A percentile compares a stretch with the other conserved stretches of the same genome.
Conservation (phyloP, 805 yeast species). For the Metschnikowia anglica region DNA sequence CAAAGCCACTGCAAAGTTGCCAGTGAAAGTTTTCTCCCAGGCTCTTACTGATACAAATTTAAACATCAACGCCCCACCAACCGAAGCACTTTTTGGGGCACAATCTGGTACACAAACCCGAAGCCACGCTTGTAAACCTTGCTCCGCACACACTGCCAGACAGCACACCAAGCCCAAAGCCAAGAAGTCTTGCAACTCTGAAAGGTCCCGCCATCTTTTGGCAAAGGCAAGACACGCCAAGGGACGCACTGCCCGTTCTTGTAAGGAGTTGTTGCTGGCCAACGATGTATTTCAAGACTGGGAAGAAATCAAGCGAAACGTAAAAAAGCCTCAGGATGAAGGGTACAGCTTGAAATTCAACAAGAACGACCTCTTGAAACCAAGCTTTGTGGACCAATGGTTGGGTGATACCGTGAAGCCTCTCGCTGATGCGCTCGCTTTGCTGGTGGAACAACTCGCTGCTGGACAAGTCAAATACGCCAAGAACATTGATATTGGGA, state of each 20-base stretch:
- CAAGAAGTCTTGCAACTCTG: not conserved
- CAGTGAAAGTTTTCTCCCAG: not conserved
- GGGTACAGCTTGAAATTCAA: not conserved
- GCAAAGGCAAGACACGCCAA: not conserved
- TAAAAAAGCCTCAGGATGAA: not conserved
- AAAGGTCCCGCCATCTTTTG: not conserved
- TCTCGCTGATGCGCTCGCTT: not conserved
- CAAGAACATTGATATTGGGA: not conserved
- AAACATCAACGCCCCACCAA: too few species aligned
- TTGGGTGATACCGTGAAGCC: not conserved
- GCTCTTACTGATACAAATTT: not conserved
- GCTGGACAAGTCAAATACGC: not conserved
- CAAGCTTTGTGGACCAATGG: not conserved
- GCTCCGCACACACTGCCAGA: not conserved
- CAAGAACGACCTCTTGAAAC: not conserved
- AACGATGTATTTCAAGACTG: not conserved
- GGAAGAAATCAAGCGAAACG: not conserved
- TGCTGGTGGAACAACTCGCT: not conserved
- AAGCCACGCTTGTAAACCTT: not conserved
- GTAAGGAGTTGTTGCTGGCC: not conserved
- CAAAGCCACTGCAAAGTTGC: not conserved
- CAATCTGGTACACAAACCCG: not conserved
- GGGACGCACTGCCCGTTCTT: not conserved
- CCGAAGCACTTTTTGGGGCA: not conserved
- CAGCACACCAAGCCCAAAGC: not conserved